These are phyloP conservation scores for Phtheirospermum japonicum DNA, from an alignment of 257 asterid genomes.

Conservation along the genomic window DNA sequence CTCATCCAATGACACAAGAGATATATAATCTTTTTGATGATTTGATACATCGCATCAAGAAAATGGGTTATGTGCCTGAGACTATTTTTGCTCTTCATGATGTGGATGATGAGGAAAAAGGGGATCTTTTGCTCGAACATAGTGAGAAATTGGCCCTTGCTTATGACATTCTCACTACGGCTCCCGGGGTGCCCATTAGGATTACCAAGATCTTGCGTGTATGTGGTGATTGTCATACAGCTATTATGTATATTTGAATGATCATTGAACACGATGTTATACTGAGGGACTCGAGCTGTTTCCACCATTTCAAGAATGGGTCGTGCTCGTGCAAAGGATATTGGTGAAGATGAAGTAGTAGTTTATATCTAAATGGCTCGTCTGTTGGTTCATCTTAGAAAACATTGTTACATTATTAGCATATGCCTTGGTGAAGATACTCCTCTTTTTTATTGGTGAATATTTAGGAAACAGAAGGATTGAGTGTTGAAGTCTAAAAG, in stretches of 20 bases:
- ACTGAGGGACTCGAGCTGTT: conserved; percentile 84
- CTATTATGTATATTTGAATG: conserved; percentile 66
- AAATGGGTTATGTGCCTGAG: conserved; percentile 82
- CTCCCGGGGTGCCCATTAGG: conserved; percentile 79
- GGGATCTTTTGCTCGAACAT: conserved; percentile 71
- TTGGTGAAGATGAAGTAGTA: conserved; percentile 78
- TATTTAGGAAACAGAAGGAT: too few relatives aligned
- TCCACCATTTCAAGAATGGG: conserved; percentile 87
- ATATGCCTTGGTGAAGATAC: too few relatives aligned
- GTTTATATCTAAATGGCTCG: too few relatives aligned
- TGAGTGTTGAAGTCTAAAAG: too few relatives aligned
- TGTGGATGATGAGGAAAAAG: conserved; percentile 93
- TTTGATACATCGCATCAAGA: conserved; percentile 54
- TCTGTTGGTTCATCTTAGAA: too few relatives aligned
- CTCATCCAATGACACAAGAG: conserved; percentile 68
- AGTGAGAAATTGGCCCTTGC: conserved; percentile 94
- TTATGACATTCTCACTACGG: conserved; percentile 75
- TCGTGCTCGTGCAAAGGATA: conserved; percentile 89
- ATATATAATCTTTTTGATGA: conserved; percentile 59
- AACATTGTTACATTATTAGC: too few relatives aligned
- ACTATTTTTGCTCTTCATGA: conserved; percentile 88
- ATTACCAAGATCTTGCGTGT: conserved; percentile 85
- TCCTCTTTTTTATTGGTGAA: too few relatives aligned
- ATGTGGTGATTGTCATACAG: conserved; percentile 86
- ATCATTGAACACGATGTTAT: conserved; percentile 71